These are phyloP conservation scores for Scedosporium minutisporum DNA, from an alignment of 2,329 filamentous ascomycete species.

Conservation along the genomic window DNA sequence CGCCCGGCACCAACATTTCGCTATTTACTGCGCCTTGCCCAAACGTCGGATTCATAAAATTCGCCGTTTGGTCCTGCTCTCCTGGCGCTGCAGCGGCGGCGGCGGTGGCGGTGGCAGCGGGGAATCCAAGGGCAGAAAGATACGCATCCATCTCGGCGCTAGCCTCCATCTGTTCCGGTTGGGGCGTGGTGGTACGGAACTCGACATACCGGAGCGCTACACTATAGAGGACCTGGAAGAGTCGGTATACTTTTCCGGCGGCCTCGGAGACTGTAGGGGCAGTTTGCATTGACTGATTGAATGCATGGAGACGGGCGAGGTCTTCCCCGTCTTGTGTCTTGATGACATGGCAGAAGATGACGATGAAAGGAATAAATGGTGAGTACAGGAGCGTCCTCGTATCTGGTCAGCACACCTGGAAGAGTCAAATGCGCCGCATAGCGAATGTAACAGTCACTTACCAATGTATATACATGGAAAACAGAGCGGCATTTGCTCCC, in stretches of 20 bases:
- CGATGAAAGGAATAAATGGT: slow-evolving; percentile 43
- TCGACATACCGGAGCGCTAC: slow-evolving; percentile 51
- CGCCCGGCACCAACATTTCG: background rate
- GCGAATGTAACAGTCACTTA: slow-evolving; percentile 12
- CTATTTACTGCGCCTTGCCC: background rate
- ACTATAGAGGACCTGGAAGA: slow-evolving; percentile 49
- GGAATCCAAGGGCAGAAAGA: slow-evolving; percentile 40
- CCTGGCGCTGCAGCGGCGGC: slow-evolving; percentile 8
- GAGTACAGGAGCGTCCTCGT: slow-evolving; percentile 36
- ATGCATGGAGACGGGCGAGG: slow-evolving; percentile 35
- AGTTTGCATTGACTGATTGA: slow-evolving; percentile 40
- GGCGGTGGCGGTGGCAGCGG: slow-evolving; percentile 10
- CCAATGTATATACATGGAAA: slow-evolving; percentile 32
- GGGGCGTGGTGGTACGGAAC: slow-evolving; percentile 24
- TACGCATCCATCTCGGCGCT: slow-evolving; percentile 37
- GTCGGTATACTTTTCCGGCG: slow-evolving; percentile 42
- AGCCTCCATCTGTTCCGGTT: slow-evolving; percentile 14
- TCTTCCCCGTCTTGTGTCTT: slow-evolving; percentile 34
- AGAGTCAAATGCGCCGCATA: background rate
- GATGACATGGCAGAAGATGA: slow-evolving; percentile 40
- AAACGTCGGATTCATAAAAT: background rate
- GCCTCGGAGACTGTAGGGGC: slow-evolving; percentile 35
- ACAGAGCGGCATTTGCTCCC: slow-evolving; percentile 25
- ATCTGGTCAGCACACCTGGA: background rate
- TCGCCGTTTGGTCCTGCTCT: slow-evolving; percentile 9